Evolutionary conservation across 768 basidiomycete species (phyloP), one percentile per base, ranked within the genome.

Genomic region (Candolleomyces eurysporus): DNA sequence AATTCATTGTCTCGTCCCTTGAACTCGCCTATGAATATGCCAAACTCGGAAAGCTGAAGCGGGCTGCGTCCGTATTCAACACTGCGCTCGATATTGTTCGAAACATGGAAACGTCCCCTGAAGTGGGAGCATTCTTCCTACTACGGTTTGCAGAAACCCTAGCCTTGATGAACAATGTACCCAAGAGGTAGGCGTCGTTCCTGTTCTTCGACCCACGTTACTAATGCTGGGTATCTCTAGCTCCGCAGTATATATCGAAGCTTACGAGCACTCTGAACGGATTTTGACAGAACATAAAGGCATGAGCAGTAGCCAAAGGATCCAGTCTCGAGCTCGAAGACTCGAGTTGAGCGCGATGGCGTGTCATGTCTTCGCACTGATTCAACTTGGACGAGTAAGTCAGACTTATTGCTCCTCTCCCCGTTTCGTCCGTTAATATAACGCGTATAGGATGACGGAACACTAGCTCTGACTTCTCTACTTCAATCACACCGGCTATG

Each of bases 21-120:
- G 84, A 88, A 48, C 81, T 96, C 6, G 95, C 90, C 0, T 81
- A 86, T 59, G 92, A 95, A 69, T 94, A 95, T 66, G 76, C 87
- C 49, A 83, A 81, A 40, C 80, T 98, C 1, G 95, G 96, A 3
- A 92, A 90, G 70, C 73, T 76, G 2, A 83, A 83, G 56, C 83
- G 89, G 42, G 94, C 94, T 0, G 78, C 76, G 0, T 68, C 75
- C 2, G 81, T 96, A 19, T 91, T 92, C 67, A 80, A 73, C n/a
- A 84, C 83, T 39, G 81, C 82, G 0, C 72, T 86, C 14, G 77
- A 73, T 32, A 64, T 78, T 4, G 74, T 87, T 10, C 77, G 79
- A 53, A 74, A 68, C n/a, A 75, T 73, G 0, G 68, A 76, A 2
- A 74, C 82, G 0, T 82, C 88, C 0, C 78, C 81, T 4, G 85